These are phyloP conservation scores for Chaetoscypha palmicola DNA, from an alignment of 2,329 filamentous ascomycete species.

Conservation along the genomic window DNA sequence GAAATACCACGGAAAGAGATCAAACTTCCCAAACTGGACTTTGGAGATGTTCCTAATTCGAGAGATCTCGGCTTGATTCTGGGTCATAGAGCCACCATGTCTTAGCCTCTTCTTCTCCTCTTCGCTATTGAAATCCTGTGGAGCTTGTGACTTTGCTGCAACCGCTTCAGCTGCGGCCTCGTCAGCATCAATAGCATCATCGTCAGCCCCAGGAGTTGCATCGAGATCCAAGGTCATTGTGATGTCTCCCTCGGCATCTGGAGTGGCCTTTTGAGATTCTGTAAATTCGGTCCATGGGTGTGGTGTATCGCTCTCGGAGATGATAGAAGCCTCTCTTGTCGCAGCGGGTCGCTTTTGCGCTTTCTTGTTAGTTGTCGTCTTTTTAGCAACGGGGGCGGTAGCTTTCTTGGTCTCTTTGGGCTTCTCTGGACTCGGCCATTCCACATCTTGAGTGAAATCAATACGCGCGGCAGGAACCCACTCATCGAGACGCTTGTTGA, in stretches of 20 bases:
- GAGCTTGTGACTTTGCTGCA: slow-evolving; percentile 30
- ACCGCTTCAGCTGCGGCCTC: slow-evolving; percentile 36
- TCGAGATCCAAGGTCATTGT: slow-evolving; percentile 25
- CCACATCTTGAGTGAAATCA: slow-evolving; percentile 82
- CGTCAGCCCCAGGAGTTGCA: slow-evolving; percentile 27
- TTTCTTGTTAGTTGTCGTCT: slow-evolving; percentile 32
- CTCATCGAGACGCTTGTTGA: slow-evolving; percentile 44
- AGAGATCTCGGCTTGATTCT: slow-evolving; percentile 94
- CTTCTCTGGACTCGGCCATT: slow-evolving; percentile 83
- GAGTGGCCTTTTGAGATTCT: slow-evolving; percentile 26
- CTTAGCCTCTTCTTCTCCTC: slow-evolving; percentile 95
- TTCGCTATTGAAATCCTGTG: slow-evolving; percentile 59
- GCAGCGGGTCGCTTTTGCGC: slow-evolving; percentile 34
- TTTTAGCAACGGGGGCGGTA: slow-evolving; percentile 39
- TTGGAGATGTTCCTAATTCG: slow-evolving; percentile 91
- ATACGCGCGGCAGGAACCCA: slow-evolving; percentile 82
- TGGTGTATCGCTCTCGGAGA: slow-evolving; percentile 25
- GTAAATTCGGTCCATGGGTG: slow-evolving; percentile 28
- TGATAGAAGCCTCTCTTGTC: slow-evolving; percentile 29
- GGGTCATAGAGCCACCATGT: slow-evolving; percentile 95
- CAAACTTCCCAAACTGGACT: slow-evolving; percentile 86
- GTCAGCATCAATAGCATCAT: slow-evolving; percentile 46
- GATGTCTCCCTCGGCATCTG: slow-evolving; percentile 25
- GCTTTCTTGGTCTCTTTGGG: slow-evolving; percentile 72
- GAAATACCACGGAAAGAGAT: slow-evolving; percentile 98